Conservation (phyloP, 2,329 filamentous ascomycete genomes). For the Furcasterigmium sp. region DNA sequence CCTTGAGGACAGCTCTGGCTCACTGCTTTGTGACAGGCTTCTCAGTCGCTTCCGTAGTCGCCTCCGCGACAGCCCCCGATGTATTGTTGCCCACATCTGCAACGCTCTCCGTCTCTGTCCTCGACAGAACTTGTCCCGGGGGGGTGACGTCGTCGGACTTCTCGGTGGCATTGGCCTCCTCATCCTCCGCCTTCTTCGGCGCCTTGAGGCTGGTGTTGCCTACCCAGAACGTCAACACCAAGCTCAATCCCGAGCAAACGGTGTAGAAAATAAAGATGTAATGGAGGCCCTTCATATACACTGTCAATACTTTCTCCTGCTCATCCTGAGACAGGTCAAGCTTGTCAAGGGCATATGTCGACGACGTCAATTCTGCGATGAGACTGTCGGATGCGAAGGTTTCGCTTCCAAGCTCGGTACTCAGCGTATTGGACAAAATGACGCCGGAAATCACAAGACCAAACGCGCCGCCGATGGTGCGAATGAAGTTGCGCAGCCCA, state of each 20-base stretch:
- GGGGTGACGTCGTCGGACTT: neutral
- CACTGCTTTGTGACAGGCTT: no score
- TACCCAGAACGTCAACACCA: conserved; percentile 12
- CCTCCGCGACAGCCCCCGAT: no score
- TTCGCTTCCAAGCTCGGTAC: conserved; percentile 7
- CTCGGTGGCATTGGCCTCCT: neutral
- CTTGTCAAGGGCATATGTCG: conserved; percentile 14
- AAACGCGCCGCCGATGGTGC: conserved; percentile 28
- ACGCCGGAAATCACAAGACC: conserved; percentile 23
- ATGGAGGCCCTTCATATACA: conserved; percentile 22
- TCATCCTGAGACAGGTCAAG: conserved; percentile 12
- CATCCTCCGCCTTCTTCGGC: conserved; percentile 2
- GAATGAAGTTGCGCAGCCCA: conserved; percentile 30
- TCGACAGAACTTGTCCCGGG: no score
- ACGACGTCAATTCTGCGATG: conserved; percentile 18
- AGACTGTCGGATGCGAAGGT: neutral
- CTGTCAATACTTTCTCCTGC: conserved; percentile 14
- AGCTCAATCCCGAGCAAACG: conserved; percentile 10
- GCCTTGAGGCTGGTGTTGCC: conserved; percentile 16
- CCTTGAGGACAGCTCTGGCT: no score
- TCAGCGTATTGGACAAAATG: conserved; percentile 22
- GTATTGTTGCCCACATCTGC: no score
- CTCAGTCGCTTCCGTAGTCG: no score
- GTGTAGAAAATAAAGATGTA: conserved; percentile 20
- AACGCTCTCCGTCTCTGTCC: no score